A percentile compares a stretch with the other conserved stretches of the same genome.
phyloP scores from a whole-genome alignment of 2,329 filamentous ascomycete species.

The Stachybotrys elegans region DNA sequence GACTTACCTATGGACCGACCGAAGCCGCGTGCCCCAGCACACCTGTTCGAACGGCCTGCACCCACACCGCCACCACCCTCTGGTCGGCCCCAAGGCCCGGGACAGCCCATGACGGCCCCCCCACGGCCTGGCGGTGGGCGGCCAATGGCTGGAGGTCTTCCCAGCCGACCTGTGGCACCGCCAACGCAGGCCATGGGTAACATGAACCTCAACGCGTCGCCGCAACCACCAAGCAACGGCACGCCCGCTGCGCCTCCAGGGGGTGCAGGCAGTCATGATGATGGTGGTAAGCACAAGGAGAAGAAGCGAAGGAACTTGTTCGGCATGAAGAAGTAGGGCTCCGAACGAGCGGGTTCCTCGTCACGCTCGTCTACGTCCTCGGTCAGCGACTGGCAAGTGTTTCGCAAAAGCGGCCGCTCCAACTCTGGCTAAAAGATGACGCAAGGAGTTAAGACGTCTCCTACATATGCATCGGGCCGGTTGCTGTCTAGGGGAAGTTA shows the following conservation, averaged over 20 bases:
- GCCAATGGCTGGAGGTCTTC: constrained; percentile 19
- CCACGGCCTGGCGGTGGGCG: constrained; percentile 15
- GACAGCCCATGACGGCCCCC: constrained; percentile 2
- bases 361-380: background rate
- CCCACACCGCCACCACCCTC: constrained; percentile 39
- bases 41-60: constrained; percentile 73
- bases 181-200: constrained; percentile 52
- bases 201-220: constrained; percentile 41
- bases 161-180: constrained; percentile 24
- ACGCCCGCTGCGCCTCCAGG: constrained; percentile 15
- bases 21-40: constrained; percentile 74
- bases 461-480: no score
- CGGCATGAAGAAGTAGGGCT: constrained; percentile 52
- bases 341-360: constrained; percentile 16
- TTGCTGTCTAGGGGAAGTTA: no score
- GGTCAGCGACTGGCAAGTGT: background rate
- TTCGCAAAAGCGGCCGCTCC: no score
- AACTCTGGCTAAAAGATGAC: no score
- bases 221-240: constrained; percentile 15
- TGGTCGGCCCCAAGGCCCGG: constrained; percentile 14
- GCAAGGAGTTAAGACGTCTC: no score
- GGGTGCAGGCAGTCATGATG: constrained; percentile 17
- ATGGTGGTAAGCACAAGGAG: constrained; percentile 47
- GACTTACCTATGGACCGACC: constrained; percentile 78
- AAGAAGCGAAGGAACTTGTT: constrained; percentile 59